Base-by-base conservation (phyloP, 2,329 filamentous ascomycete genomes). In the Didymella arachidicola region DNA sequence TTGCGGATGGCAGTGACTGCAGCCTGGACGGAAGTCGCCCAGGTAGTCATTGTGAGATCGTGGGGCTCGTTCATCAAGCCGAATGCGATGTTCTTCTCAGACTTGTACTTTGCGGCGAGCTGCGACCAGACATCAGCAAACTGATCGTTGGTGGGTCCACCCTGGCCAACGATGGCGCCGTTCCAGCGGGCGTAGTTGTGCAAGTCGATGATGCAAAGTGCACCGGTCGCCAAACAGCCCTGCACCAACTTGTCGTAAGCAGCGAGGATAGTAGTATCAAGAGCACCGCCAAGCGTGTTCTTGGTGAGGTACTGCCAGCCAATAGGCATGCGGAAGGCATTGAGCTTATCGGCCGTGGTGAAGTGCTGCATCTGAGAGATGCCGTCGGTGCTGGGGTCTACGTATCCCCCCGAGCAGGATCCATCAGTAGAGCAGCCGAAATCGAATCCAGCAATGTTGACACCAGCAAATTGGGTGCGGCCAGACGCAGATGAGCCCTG, bases 11-110 rank as follows among this genome's bases (percentile, higher is more conserved):
- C 88, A 0, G 83, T 87, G 1, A 91, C 88, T 16, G 80, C 86
- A 12, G 80, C 80, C 69, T 90, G 88, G 60, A 85, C 84, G 0
- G 85, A 86, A 4, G 79, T 72, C 0, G 84, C 86, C 88, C 88
- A 90, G 1, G 76, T 72, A 26, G 69, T 72, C 63, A 88, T 79
- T 66, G 87, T 82, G 54, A 85, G 73, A 51, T 56, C 83, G 71
- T 89, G 86, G 7, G 88, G 87, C 76, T 80, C 88, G 75, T 90
- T 91, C 87, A 90, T 90, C 43, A 90, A 71, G 14, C 86, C 87
- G 63, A 90, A 88, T 3, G 84, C 79, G 26, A 90, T 76, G 59
- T 83, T 85, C 36, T 79, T 71, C 48, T 86, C 75, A 6, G 69
- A 67, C 22, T 79, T 81, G 73, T 90, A 90, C 69, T 86, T 85